Base-by-base conservation (phyloP, 805 yeast genomes). In the Lachancea quebecensis region DNA sequence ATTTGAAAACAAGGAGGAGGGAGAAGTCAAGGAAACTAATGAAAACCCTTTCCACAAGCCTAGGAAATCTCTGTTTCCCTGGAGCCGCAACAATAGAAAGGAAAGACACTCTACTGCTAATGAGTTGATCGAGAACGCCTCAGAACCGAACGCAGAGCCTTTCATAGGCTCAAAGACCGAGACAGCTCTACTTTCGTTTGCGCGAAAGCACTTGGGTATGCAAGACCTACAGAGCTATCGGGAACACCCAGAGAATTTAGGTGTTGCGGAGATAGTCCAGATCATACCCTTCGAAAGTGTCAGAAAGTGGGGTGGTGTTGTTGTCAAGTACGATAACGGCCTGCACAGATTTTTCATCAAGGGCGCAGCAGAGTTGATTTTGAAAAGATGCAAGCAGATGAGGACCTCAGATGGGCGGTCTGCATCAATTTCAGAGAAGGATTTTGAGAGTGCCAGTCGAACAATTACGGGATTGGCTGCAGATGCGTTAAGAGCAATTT, bases 151-250 rank as follows among this genome's bases (percentile, higher is more conserved):
- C 47, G 57, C 67, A 41, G 93, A 85, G 50, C 81, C 81, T 2
- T 89, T 76, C 57, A 70, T 89, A 40, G 99, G 99, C 6, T 86
- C 95, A 47, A 93, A 93, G 64, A 95, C 99, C 3, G 99, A 93
- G 65, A 80, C 90, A 30, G 97, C 99, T 0, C 65, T 93, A 46
- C 71, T 93, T 34, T 69, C 79, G 11, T 68, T 88, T 49, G 91
- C 93, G 1, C 71, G 74, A 35, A 71, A 74, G 38, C 70, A 74
- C 38, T 71, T 88, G 49, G 73, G 73, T 21, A 62, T 76, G 48
- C 68, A 70, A 33, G 59, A 68, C 14, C 70, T 90, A 36, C 79
- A 78, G 15, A 54, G 60, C 1, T 62, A 78, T 50, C 71, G 82
- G 48, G 50, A 56, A 17, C 52, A 69, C 42, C 57, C 66, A 4